Evolutionary conservation across 2,329 filamentous ascomycete species (phyloP).

Genomic region (Aspergillus niger): DNA sequence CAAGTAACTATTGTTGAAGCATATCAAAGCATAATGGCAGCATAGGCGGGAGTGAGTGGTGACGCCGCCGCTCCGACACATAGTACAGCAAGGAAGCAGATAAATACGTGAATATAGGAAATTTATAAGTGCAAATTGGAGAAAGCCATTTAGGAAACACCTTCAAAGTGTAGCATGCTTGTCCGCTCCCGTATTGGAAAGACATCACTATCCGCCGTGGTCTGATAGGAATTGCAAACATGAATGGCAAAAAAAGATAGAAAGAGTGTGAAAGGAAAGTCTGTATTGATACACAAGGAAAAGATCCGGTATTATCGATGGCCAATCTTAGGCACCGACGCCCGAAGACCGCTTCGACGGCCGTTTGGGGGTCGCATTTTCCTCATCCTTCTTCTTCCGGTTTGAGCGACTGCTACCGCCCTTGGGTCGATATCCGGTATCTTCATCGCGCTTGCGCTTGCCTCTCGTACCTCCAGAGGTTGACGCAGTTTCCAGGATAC

Average conservation of each 20-base stretch:
- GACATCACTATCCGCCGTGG: neutral
- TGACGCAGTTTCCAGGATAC: slow-evolving; percentile 41
- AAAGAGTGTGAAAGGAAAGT: slow-evolving; percentile 3
- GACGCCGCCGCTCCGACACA: too few species aligned
- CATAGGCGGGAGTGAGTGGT: too few species aligned
- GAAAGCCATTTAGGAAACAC: neutral
- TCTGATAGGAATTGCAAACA: neutral
- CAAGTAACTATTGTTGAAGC: too few species aligned
- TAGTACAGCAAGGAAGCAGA: too few species aligned
- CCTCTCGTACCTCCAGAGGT: slow-evolving; percentile 36
- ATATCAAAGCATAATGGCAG: too few species aligned
- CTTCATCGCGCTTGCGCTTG: slow-evolving; percentile 53
- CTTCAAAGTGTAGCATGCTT: neutral
- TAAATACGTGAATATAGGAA: too few species aligned
- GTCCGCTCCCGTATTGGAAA: neutral
- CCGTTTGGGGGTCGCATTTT: slow-evolving; percentile 34
- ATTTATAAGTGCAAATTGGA: neutral
- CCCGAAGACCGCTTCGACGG: slow-evolving; percentile 35
- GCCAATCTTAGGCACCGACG: slow-evolving; percentile 21
- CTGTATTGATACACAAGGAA: slow-evolving; percentile 17
- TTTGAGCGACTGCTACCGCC: slow-evolving; percentile 44
- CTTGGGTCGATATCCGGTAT: slow-evolving; percentile 50
- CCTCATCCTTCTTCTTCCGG: slow-evolving; percentile 46
- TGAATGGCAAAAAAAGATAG: neutral
- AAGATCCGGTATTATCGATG: neutral